Evolutionary conservation across 148 eudicot genomes (phyloP), one percentile per base, ranked within the genome.

Genomic region (Amaranthus palmeri): DNA sequence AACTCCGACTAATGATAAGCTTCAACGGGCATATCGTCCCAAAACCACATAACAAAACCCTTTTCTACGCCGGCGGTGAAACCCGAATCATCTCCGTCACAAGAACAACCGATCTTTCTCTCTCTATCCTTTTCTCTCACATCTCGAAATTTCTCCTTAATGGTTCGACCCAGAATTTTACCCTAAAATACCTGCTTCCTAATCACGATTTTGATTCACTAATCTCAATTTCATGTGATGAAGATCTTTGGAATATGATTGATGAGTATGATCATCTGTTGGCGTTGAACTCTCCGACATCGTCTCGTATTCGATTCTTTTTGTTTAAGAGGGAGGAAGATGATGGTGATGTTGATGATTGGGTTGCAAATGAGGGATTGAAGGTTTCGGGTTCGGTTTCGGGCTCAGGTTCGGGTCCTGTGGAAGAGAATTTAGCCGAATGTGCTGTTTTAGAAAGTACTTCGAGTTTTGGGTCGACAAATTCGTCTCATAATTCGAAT

Each of bases 11-110:
- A 0, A 86, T 93, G 88, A 76, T 85, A 80, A 89, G 97, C 81
- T 88, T 82, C 74, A 87, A 88, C 61, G 98, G 98, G 49, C 92
- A 88, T 76, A 91, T 93, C 8, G 69, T 85, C 75, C 92, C 96
- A 3, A 92, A 93, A n/a, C 96, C 97, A 0, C 75, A 83, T 79
- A 78, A 78, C 78, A 91, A 86, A 57, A 71, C 88, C 36, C 87
- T 93, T 43, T 83, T 72, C 78, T 93, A 93, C 82, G 77, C 83
- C 77, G 92, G 92, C 76, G 98, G 98, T 9, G 98, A 93, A 46
- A 91, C 96, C 62, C 96, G 96, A 49, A 83, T 93, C 69, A 79
- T 91, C 54, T 81, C 90, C 71, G 63, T 93, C 10, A 80, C 83
- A 64, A 86, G 88, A 57, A 82, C 69, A 48, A 65, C 78, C 68